Base-by-base conservation (phyloP, 768 basidiomycete genomes). In the Lactarius evosmus region DNA sequence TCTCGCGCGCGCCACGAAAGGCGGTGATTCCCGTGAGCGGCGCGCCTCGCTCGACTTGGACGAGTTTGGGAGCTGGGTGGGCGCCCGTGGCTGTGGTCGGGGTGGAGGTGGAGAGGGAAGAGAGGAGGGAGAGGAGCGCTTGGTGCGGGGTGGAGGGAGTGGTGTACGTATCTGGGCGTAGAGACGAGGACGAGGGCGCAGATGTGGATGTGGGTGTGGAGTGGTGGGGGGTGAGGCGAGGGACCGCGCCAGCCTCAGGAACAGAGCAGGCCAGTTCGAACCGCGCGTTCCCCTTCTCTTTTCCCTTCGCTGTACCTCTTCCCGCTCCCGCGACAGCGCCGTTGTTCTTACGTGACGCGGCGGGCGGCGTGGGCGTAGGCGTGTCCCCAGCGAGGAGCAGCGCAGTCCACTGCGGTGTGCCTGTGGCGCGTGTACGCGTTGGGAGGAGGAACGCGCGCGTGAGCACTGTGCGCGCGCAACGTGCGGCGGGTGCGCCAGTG, bases 331-430 rank as follows among this genome's bases (percentile, higher is more conserved):
- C n/a, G 12, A 5, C 46, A 16, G 46, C 46, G 5, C 46, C 46
- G n/a, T 25, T 46, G 1, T 49, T 65, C 73, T 55, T 79, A 80
- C 34, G 81, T 79, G 4, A 51, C 7, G 19, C 51, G 32, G 25
- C 56, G 54, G 25, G 54, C 5, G 5, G 57, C 16, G 58, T 29
- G 4, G 66, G 66, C 4, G 70, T 33, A 1, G 82, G 79, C 5
- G 77, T 75, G 71, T 89, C 87, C 4, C 80, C 73, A 9, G 85
- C 76, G 30, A 92, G 76, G 36, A 92, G 70, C 16, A 89, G 78
- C 33, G 88, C 79, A 0, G 87, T 87, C 87, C 88, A 90, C 69
- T 91, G 87, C 0, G 83, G 77, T 69, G 85, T 88, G 3, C 63
- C 55, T 19, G 30, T 51, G 32, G 77, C 72, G 72, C 90, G 91